These are phyloP conservation scores for Fusarium sp. DNA, from an alignment of 2,329 filamentous ascomycete genomes.

Conservation along the genomic window DNA sequence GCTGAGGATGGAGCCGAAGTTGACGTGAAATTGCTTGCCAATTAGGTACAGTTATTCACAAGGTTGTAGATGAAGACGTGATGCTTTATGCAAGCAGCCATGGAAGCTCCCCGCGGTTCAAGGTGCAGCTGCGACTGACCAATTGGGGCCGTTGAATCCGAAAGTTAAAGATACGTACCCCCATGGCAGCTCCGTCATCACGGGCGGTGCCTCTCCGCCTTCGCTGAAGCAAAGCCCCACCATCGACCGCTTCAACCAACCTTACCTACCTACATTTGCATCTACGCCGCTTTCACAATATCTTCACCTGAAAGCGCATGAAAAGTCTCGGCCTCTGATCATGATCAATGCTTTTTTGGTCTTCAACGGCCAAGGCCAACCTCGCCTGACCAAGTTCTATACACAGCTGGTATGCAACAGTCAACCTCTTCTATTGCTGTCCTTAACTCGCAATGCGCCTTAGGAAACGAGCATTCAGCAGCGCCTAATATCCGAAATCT, in stretches of 20 bases:
- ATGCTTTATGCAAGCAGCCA: constrained; percentile 11
- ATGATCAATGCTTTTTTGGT: constrained; percentile 99
- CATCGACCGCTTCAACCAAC: constrained; percentile 28
- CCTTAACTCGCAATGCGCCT: constrained; percentile 14
- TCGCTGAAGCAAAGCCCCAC: constrained; percentile 35
- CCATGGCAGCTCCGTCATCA: constrained; percentile 28
- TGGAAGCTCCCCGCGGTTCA: constrained; percentile 25
- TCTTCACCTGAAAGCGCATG: constrained; percentile 30
- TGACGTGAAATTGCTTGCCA: constrained; percentile 13
- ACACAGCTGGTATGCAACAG: constrained; percentile 79
- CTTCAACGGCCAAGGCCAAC: constrained; percentile 98
- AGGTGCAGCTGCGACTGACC: constrained; percentile 26
- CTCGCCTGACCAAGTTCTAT: constrained; percentile 97
- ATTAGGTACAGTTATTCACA: constrained; percentile 19
- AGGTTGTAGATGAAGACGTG: constrained; percentile 11
- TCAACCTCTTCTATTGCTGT: neutral
- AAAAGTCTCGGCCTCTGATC: constrained; percentile 41
- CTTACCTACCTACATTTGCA: constrained; percentile 6
- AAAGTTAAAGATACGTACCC: constrained; percentile 35
- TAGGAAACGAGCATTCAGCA: constrained; percentile 98
- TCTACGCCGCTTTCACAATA: constrained; percentile 3
- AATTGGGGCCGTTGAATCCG: constrained; percentile 20
- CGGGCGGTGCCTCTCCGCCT: constrained; percentile 14
- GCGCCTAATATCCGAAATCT: constrained; percentile 96
- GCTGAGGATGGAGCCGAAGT: neutral